Evolutionary conservation across 2,329 filamentous ascomycete genomes (phyloP).

Genomic region (Aplosporella prunicola): DNA sequence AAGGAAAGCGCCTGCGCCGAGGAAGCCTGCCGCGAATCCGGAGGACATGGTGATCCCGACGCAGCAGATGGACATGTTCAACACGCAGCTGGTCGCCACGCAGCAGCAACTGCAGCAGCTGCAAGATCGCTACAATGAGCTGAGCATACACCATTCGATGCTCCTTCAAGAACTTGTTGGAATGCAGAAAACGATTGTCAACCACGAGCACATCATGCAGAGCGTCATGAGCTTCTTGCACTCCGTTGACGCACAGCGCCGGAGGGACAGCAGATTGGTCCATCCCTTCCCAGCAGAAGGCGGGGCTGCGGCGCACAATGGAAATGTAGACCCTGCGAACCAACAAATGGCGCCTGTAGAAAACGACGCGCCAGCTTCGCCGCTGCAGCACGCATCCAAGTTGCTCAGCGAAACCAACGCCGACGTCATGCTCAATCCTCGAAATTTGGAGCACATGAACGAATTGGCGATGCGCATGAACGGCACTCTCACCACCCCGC

Average conservation of each 20-base stretch:
- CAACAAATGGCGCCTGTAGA: conserved; percentile 37
- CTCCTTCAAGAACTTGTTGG: conserved; percentile 55
- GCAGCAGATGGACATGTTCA: conserved; percentile 82
- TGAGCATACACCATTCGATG: conserved; percentile 57
- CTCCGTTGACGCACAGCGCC: conserved; percentile 53
- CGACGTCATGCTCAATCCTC: conserved; percentile 53
- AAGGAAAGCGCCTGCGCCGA: conserved; percentile 83
- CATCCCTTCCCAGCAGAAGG: conserved; percentile 29
- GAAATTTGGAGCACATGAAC: conserved; percentile 57
- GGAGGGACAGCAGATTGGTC: conserved; percentile 49
- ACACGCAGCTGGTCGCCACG: conserved; percentile 78
- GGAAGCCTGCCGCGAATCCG: conserved; percentile 51
- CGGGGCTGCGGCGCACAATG: conserved; percentile 31
- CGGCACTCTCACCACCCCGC: conserved; percentile 47
- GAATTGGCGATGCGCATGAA: conserved; percentile 48
- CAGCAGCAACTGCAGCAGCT: conserved; percentile 86
- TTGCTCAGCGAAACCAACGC: conserved; percentile 56
- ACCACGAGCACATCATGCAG: conserved; percentile 62
- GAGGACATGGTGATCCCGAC: conserved; percentile 69
- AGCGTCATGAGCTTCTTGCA: conserved; percentile 61
- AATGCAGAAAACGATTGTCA: conserved; percentile 60
- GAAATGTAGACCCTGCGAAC: conserved; percentile 33
- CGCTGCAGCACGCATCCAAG: conserved; percentile 58
- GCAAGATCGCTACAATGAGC: conserved; percentile 74
- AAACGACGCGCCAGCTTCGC: conserved; percentile 57